Evolutionary conservation across 2,329 filamentous ascomycete genomes (phyloP).

Genomic region (Geosmithia morbida): DNA sequence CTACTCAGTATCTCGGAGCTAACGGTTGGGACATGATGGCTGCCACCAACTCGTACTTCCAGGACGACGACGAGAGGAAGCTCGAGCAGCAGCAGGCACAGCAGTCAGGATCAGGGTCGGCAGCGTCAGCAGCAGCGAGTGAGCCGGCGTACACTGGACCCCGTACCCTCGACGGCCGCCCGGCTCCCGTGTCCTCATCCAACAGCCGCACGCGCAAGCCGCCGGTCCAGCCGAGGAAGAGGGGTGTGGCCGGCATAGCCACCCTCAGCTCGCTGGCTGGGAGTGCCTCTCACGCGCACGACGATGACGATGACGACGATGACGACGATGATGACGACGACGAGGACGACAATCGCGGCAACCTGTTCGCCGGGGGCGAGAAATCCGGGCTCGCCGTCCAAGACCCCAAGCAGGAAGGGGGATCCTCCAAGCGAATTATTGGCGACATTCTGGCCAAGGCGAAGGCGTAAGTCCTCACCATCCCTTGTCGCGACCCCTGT

Average conservation of each 20-base stretch:
- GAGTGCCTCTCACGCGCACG: conserved; percentile 29
- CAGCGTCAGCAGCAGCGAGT: background rate
- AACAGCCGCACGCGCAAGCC: conserved; percentile 19
- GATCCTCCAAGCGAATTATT: conserved; percentile 37
- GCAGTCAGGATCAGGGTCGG: conserved; percentile 14
- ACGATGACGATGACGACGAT: conserved; percentile 45
- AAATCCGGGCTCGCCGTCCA: conserved; percentile 63
- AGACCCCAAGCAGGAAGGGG: conserved; percentile 35
- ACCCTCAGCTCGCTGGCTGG: conserved; percentile 43
- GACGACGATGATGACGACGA: conserved; percentile 39
- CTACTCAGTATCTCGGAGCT: conserved; percentile 48
- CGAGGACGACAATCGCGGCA: conserved; percentile 43
- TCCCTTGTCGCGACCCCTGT: background rate
- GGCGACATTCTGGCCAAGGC: conserved; percentile 52
- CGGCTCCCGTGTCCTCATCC: conserved; percentile 28
- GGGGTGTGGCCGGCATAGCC: conserved; percentile 47
- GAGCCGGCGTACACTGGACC: conserved; percentile 41
- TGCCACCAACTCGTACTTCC: conserved; percentile 49
- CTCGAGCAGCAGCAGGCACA: conserved; percentile 25
- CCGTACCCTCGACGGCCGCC: conserved; percentile 47
- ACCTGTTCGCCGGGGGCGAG: conserved; percentile 73
- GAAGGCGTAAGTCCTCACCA: conserved; percentile 30
- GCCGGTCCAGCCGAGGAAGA: conserved; percentile 32
- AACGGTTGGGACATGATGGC: conserved; percentile 52
- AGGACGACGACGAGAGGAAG: conserved; percentile 35